Evolutionary conservation across 306 rosid species (phyloP), one percentile per base, ranked within the genome.

Genomic region (Biancaea sappan): DNA sequence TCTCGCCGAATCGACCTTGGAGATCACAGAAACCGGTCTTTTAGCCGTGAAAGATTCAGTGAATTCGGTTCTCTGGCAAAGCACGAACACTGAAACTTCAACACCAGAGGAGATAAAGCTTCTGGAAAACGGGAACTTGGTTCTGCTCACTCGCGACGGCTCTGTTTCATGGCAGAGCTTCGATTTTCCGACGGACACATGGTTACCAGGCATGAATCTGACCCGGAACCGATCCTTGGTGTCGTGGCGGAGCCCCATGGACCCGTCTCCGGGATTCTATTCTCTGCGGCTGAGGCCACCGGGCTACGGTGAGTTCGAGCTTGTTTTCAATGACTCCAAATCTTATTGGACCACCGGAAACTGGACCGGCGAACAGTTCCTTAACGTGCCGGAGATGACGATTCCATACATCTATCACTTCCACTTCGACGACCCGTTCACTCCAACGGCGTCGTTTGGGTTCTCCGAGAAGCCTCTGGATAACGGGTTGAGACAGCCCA

Each of bases 181-280:
- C 80, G 94, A 92, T 19, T 72, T 69, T 22, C 98, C 98, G 8
- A 75, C 94, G 2, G 92, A 92, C 71, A 85, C 87, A 18, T 92
- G 96, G 96, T 85, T 92, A 0, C 96, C 98, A 0, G 98, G 94
- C 1, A 90, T 92, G 89, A 88, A 92, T 54, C 84, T 92, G 32
- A 86, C 98, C 44, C 69, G 53, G 1, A 65, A 43, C n/a, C 74
- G 71, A 8, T 75, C 47, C 1, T 58, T 92, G 22, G 37, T 61
- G 4, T 82, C 90, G 0, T 92, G 98, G 98, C 75, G 80, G 28
- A 75, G 86, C 79, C 19, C 41, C 7, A 70, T 79, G 1, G 88
- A 92, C 80, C 98, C 98, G 4, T 68, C 90, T 0, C 84, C 88
- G 1, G 98, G 98, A 8, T 70, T 77, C 13, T 92, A 90, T 68